Evolutionary conservation across 306 rosid genomes (phyloP).

Genomic region (Dryas drummondii): DNA sequence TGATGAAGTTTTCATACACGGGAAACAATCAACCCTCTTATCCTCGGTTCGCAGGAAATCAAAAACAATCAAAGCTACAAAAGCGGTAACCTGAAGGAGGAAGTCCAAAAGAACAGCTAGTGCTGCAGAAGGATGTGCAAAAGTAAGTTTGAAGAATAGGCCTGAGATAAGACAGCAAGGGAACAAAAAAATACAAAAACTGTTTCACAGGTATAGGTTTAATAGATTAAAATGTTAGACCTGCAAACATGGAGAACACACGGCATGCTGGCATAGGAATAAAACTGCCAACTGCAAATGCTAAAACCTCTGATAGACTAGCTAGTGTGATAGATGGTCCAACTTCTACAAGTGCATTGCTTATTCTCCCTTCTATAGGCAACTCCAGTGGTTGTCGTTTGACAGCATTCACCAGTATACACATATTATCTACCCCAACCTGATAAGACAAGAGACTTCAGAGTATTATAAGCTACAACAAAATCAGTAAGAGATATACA

Average conservation of each 20-base stretch:
- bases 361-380: conserved; percentile 87
- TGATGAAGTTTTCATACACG: conserved; percentile 68
- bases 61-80: conserved; percentile 86
- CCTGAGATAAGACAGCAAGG: conserved; percentile 14
- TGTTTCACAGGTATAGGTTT: conserved; percentile 11
- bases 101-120: conserved; percentile 93
- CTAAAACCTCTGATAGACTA: conserved; percentile 91
- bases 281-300: conserved; percentile 96
- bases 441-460: conserved; percentile 23
- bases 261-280: conserved; percentile 99
- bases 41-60: conserved; percentile 82
- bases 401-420: conserved; percentile 94
- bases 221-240: conserved; percentile 33
- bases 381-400: conserved; percentile 80
- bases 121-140: conserved; percentile 63
- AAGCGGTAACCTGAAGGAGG: conserved; percentile 95
- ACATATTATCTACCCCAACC: conserved; percentile 99
- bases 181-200: conserved; percentile 23
- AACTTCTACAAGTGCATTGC: conserved; percentile 96
- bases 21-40: conserved; percentile 91
- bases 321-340: conserved; percentile 99
- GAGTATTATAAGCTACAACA: background rate
- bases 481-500: background rate
- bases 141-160: conserved; percentile 25
- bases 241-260: conserved; percentile 99